phyloP scores from a whole-genome alignment of 1,284 basidiomycete species.

The Psilocybe mexicana region DNA sequence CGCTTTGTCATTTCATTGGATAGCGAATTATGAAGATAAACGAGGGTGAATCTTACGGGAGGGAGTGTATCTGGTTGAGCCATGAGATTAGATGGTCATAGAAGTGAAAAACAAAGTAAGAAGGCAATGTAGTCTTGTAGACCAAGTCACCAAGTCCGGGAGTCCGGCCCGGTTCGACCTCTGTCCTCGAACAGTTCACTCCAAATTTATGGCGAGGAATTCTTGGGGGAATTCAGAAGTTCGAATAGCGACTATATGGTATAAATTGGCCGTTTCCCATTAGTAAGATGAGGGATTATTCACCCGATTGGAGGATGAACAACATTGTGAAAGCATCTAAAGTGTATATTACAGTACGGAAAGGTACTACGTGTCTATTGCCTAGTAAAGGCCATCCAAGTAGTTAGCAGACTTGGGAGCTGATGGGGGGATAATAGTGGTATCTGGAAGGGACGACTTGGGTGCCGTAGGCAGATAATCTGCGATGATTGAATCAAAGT shows the following conservation, averaged over 20 bases:
- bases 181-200: no score
- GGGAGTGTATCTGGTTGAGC: conserved; percentile 2
- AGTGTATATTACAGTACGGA: background rate
- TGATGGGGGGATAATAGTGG: conserved; percentile 8
- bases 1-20: conserved; percentile 12
- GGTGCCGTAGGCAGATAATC: conserved; percentile 57
- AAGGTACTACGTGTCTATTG: background rate
- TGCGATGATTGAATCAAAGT: conserved; percentile 71
- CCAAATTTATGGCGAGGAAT: no score
- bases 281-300: no score
- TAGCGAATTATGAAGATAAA: background rate
- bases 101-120: background rate
- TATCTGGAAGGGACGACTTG: conserved; percentile 11
- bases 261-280: no score
- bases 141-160: no score
- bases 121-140: no score
- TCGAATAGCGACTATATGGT: no score
- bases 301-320: background rate
- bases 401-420: conserved; percentile 22
- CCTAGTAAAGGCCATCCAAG: conserved; percentile 27
- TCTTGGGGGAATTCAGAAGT: no score
- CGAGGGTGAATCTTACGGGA: conserved; percentile 5
- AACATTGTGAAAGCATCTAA: background rate
- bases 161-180: no score
- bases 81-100: background rate